A percentile compares a stretch with the other conserved stretches of the same genome.
These are phyloP conservation scores for Trametes coccinea DNA, from an alignment of 768 basidiomycete genomes.

Conservation along the genomic window DNA sequence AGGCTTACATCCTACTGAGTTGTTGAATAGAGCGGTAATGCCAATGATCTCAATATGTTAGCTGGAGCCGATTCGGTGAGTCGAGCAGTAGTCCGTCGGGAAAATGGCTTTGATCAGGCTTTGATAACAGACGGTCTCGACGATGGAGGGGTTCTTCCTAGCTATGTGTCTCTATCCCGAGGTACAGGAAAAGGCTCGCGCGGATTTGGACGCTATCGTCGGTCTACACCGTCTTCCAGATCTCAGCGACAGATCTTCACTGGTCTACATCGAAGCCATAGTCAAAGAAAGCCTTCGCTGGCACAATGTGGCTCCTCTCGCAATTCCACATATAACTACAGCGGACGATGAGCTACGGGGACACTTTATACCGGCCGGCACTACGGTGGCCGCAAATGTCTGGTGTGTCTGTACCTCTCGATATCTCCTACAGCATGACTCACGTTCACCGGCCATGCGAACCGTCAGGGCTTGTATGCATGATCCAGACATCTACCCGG, in stretches of 20 bases:
- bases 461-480: conserved; percentile 59
- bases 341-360: conserved; percentile 26
- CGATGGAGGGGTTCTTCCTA: conserved; percentile 29
- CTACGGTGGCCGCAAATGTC: conserved; percentile 25
- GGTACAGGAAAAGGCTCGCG: conserved; percentile 22
- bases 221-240: conserved; percentile 14
- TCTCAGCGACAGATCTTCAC: conserved; percentile 1
- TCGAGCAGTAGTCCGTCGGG: background rate
- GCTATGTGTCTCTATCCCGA: conserved; percentile 31
- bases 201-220: conserved; percentile 15
- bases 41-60: background rate
- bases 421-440: no score
- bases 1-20: no score
- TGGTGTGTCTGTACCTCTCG: conserved; percentile 19
- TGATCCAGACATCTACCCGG: conserved; percentile 82
- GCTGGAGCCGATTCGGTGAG: conserved; percentile 24
- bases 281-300: conserved; percentile 18
- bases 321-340: conserved; percentile 30
- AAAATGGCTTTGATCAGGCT: background rate
- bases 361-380: conserved; percentile 28
- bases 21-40: no score
- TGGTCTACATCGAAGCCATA: conserved; percentile 14
- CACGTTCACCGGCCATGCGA: background rate
- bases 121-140: conserved; percentile 23
- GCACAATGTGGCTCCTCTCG: conserved; percentile 10